Evolutionary conservation across 2,329 filamentous ascomycete genomes (phyloP).

Genomic region (Trichoderma polysporum): DNA sequence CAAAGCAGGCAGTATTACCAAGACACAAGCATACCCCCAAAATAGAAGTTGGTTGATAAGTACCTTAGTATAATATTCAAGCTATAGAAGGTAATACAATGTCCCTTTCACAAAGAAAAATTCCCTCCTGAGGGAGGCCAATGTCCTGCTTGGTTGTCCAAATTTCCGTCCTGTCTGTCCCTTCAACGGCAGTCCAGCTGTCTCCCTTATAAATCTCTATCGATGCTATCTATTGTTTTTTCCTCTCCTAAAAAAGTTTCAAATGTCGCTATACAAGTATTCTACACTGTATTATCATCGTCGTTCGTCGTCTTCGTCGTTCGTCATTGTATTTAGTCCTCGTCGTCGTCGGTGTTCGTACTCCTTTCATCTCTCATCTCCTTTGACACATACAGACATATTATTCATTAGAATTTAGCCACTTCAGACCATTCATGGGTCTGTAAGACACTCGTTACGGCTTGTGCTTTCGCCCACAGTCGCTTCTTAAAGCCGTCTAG

Average conservation of each 20-base stretch:
- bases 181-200: slow-evolving; percentile 20
- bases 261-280: slow-evolving; percentile 15
- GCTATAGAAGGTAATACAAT: not conserved
- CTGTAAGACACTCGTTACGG: slow-evolving; percentile 41
- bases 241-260: not conserved
- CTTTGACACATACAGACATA: not conserved
- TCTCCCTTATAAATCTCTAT: slow-evolving; percentile 4
- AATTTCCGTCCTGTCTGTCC: not conserved
- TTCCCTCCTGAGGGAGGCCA: not conserved
- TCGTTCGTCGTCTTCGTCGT: not conserved
- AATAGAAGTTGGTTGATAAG: not conserved
- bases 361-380: not conserved
- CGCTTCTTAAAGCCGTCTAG: slow-evolving; percentile 45
- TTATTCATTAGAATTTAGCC: slow-evolving; percentile 28
- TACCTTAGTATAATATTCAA: not conserved
- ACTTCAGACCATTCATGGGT: slow-evolving; percentile 42
- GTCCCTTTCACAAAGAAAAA: not conserved
- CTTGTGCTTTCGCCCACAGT: slow-evolving; percentile 42
- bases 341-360: not conserved
- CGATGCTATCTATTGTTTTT: not conserved
- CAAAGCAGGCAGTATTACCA: not conserved
- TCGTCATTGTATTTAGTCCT: not conserved
- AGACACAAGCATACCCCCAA: not conserved
- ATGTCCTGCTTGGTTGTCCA: not conserved
- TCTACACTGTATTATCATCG: slow-evolving; percentile 1